These are phyloP conservation scores for Solanum hybrid DNA, from an alignment of 305 asterid genomes.

Conservation along the genomic window DNA sequence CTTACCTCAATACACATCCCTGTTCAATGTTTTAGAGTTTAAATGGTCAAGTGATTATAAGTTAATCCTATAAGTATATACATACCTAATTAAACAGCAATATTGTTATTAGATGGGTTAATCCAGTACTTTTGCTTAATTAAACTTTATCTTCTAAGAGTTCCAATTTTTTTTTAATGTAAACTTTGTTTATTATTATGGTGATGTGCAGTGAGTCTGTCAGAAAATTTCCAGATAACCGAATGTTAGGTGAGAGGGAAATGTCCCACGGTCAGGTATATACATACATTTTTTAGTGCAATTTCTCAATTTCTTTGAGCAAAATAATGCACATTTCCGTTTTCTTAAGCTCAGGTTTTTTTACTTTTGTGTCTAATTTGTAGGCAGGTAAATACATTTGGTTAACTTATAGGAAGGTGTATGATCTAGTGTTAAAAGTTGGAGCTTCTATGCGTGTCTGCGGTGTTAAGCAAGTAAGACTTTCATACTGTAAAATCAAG, in stretches of 20 bases:
- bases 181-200: neutral
- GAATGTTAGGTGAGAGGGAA: conserved; percentile 81
- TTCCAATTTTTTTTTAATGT: neutral
- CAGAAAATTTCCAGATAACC: conserved; percentile 37
- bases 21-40: neutral
- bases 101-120: neutral
- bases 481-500: neutral
- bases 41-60: neutral
- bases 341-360: neutral
- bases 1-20: neutral
- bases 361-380: conserved; percentile 1
- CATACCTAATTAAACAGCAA: neutral
- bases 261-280: conserved; percentile 46
- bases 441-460: conserved; percentile 53
- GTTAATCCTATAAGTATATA: neutral
- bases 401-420: conserved; percentile 59
- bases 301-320: neutral
- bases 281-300: neutral
- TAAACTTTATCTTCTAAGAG: neutral
- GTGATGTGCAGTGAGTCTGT: conserved; percentile 51
- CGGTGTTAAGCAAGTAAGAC: conserved; percentile 45
- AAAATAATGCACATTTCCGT: neutral
- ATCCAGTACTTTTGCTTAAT: neutral
- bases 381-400: conserved; percentile 65
- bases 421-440: conserved; percentile 44